Evolutionary conservation across 2,329 filamentous ascomycete genomes (phyloP).

Genomic region (Pestalotiopsis sp.): DNA sequence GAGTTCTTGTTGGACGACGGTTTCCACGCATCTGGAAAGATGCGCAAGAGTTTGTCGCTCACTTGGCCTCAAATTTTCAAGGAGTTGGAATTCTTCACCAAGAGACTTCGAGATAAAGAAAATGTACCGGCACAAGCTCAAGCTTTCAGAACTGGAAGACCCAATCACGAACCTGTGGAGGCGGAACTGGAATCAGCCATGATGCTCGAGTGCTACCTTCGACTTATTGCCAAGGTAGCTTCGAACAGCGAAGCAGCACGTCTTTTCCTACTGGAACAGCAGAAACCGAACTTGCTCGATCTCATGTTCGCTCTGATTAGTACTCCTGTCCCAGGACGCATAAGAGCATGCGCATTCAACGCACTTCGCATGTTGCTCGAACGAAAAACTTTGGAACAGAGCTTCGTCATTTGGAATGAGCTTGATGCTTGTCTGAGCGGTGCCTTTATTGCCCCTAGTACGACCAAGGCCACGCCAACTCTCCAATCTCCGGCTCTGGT

Average conservation of each 20-base stretch:
- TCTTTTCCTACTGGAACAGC: conserved; percentile 69
- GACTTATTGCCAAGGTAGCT: conserved; percentile 82
- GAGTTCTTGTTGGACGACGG: conserved; percentile 89
- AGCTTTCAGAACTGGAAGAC: conserved; percentile 61
- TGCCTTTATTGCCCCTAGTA: conserved; percentile 40
- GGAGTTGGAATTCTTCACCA: conserved; percentile 83
- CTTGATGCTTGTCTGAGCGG: conserved; percentile 81
- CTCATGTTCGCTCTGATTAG: conserved; percentile 80
- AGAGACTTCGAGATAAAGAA: conserved; percentile 75
- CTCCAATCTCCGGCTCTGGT: conserved; percentile 30
- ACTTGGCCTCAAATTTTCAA: conserved; percentile 93
- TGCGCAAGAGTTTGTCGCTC: conserved; percentile 81
- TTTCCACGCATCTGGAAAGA: conserved; percentile 72
- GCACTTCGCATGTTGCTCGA: conserved; percentile 76
- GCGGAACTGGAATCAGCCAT: conserved; percentile 90
- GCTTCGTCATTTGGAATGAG: conserved; percentile 76
- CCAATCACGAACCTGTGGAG: conserved; percentile 70
- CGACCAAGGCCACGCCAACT: conserved; percentile 28
- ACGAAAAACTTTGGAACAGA: conserved; percentile 69
- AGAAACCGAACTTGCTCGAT: conserved; percentile 70
- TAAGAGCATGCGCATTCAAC: conserved; percentile 84
- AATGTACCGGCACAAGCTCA: conserved; percentile 51
- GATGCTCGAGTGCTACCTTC: conserved; percentile 93
- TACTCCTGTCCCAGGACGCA: conserved; percentile 73
- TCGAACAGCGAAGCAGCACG: conserved; percentile 74